These are phyloP conservation scores for Pistacia integerrima DNA, from an alignment of 345 rosid genomes.

Conservation along the genomic window DNA sequence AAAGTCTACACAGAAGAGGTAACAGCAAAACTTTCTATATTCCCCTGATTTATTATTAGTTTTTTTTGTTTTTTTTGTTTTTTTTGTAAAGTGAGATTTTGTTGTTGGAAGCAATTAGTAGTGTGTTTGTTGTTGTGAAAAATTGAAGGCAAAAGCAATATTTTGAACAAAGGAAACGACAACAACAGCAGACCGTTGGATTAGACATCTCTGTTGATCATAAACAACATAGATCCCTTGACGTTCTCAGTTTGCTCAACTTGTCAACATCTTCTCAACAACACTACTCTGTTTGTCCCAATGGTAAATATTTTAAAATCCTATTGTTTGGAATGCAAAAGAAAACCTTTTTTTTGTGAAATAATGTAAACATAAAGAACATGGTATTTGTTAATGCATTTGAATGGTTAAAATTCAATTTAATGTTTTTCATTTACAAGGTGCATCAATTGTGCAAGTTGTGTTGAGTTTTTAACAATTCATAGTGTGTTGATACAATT, in stretches of 20 bases:
- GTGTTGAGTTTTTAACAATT: not conserved
- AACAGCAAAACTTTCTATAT: not conserved
- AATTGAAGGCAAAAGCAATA: constrained; percentile 76
- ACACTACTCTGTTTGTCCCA: constrained; percentile 29
- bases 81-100: not conserved
- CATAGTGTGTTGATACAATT: too few relatives aligned
- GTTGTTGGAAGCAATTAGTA: not conserved
- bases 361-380: not conserved
- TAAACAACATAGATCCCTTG: constrained; percentile 63
- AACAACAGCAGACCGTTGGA: constrained; percentile 42
- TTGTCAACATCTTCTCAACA: constrained; percentile 46
- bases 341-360: not conserved
- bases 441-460: too few relatives aligned
- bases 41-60: not conserved
- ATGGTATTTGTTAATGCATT: too few relatives aligned
- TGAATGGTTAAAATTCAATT: too few relatives aligned
- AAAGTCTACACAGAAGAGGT: constrained; percentile 63
- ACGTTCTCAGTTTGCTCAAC: constrained; percentile 64
- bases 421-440: too few relatives aligned
- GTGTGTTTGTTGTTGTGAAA: constrained; percentile 11
- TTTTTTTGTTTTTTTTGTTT: not conserved
- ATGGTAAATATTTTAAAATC: constrained; percentile 29
- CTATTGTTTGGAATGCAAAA: too few relatives aligned
- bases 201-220: constrained; percentile 37
- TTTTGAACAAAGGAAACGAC: constrained; percentile 81